Evolutionary conservation across 2,329 filamentous ascomycete genomes (phyloP).

Genomic region (Neopestalotiopsis sp.): DNA sequence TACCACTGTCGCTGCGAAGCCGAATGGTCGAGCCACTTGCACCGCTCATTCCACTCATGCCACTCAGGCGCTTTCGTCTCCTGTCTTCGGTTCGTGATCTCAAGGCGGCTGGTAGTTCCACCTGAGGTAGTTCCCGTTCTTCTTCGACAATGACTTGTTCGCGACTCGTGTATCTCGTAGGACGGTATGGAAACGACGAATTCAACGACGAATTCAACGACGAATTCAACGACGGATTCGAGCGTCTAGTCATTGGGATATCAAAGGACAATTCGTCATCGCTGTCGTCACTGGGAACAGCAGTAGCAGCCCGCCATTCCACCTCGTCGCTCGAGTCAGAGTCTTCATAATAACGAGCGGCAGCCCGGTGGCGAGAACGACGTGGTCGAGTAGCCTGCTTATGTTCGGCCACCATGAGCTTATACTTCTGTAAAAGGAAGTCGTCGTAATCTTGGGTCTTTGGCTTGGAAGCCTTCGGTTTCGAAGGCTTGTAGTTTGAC

Average conservation of each 20-base stretch:
- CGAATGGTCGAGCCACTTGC: constrained; percentile 7
- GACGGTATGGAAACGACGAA: background rate
- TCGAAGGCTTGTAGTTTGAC: background rate
- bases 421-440: background rate
- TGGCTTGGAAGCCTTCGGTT: background rate
- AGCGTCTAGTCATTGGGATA: constrained; percentile 17
- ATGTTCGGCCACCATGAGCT: background rate
- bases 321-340: constrained; percentile 15
- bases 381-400: constrained; percentile 2
- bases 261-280: constrained; percentile 21
- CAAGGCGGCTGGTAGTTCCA: constrained; percentile 9
- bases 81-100: constrained; percentile 16
- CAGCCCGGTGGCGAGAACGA: background rate
- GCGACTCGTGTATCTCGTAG: constrained; percentile 2
- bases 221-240: background rate
- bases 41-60: constrained; percentile 12
- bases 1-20: constrained; percentile 2
- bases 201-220: background rate
- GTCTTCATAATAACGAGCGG: constrained; percentile 1
- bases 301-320: no score
- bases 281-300: background rate
- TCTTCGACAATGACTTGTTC: constrained; percentile 17
- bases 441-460: background rate
- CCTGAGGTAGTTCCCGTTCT: constrained; percentile 4
- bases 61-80: constrained; percentile 14